These are phyloP conservation scores for Suillus paluster DNA, from an alignment of 768 basidiomycete genomes.

Conservation along the genomic window DNA sequence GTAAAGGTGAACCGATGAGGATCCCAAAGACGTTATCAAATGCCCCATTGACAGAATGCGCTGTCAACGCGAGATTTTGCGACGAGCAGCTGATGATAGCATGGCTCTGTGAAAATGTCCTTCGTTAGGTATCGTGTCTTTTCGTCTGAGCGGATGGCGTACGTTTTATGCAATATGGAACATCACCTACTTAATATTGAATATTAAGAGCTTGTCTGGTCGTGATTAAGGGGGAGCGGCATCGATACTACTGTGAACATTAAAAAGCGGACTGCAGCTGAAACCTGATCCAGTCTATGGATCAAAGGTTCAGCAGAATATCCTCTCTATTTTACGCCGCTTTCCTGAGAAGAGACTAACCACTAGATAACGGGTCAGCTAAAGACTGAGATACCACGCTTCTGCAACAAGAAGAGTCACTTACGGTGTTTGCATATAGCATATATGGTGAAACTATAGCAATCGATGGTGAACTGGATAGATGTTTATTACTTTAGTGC, in stretches of 20 bases:
- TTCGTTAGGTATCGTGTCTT: not conserved
- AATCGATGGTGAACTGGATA: not conserved
- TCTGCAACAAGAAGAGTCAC: not conserved
- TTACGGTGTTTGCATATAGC: not conserved
- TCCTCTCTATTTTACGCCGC: not conserved
- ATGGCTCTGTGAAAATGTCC: not conserved
- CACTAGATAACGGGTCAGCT: not conserved
- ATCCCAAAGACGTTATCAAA: not conserved
- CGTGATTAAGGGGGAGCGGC: not conserved
- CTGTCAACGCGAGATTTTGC: not conserved
- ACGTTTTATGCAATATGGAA: not conserved
- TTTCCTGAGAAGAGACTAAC: not conserved
- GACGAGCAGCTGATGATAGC: not conserved
- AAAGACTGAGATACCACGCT: not conserved
- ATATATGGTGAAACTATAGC: not conserved
- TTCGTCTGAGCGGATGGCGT: not conserved
- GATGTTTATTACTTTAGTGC: not conserved
- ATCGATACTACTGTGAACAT: not conserved
- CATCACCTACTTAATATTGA: not conserved
- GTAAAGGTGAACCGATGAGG: not conserved
- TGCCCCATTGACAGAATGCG: not conserved
- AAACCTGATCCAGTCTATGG: not conserved
- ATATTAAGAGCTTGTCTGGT: not conserved
- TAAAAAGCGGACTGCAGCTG: not conserved
- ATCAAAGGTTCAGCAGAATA: not conserved